phyloP scores from a whole-genome alignment of 495 filamentous ascomycete species.

The Xylaria telfairii region DNA sequence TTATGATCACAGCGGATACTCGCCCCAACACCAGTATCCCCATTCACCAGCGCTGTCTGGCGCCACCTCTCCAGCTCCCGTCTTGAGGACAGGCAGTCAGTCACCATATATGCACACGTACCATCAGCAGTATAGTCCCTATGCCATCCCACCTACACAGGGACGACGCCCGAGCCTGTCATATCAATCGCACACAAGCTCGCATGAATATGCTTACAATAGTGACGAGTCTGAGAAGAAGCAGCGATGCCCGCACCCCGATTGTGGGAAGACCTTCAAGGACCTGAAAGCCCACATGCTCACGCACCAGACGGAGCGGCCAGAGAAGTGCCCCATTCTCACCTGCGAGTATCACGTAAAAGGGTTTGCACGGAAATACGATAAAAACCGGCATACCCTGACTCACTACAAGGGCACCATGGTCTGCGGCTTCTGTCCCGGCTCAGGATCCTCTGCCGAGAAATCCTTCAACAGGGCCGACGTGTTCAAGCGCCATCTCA shows the following conservation, averaged over 20 bases:
- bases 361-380: conserved; percentile 96
- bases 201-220: conserved; percentile 45
- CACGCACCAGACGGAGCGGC: conserved; percentile 91
- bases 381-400: conserved; percentile 97
- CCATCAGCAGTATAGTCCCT: conserved; percentile 38
- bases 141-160: conserved; percentile 31
- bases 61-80: conserved; percentile 49
- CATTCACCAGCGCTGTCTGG: conserved; percentile 52
- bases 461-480: conserved; percentile 99
- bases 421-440: conserved; percentile 98
- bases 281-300: conserved; percentile 95
- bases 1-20: conserved; percentile 47
- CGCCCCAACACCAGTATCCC: conserved; percentile 50
- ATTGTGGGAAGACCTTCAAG: conserved; percentile 91
- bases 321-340: conserved; percentile 94
- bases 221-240: conserved; percentile 45
- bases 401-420: conserved; percentile 99
- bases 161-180: conserved; percentile 43
- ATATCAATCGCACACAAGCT: conserved; percentile 44
- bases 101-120: conserved; percentile 52
- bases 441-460: conserved; percentile 87
- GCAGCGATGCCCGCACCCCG: conserved; percentile 74
- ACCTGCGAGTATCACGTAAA: conserved; percentile 95
- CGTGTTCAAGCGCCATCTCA: conserved; percentile 97
- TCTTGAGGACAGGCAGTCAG: conserved; percentile 48